Evolutionary conservation across 305 asterid species (phyloP).

Genomic region (Fraxinus paxiana): DNA sequence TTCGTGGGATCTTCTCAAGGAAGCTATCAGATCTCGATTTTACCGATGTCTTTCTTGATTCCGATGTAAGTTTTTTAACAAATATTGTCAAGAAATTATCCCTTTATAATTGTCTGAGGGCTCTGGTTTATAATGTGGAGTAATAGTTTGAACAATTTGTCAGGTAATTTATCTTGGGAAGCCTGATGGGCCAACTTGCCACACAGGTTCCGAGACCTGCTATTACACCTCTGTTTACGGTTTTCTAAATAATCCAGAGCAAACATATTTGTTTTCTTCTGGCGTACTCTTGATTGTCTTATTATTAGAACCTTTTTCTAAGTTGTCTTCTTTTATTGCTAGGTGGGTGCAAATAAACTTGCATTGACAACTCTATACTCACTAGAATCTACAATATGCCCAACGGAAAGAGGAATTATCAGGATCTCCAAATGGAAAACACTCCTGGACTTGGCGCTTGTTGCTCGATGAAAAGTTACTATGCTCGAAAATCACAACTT

Average conservation of each 20-base stretch:
- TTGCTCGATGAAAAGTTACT: conserved; percentile 54
- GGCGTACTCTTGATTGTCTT: background rate
- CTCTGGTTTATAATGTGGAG: background rate
- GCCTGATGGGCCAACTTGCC: conserved; percentile 94
- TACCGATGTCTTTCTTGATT: conserved; percentile 67
- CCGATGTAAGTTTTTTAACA: conserved; percentile 56
- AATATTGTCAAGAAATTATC: background rate
- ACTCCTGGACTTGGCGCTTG: conserved; percentile 84
- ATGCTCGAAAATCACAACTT: conserved; percentile 57
- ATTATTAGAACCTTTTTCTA: background rate
- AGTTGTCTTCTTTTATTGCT: background rate
- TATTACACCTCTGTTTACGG: conserved; percentile 58
- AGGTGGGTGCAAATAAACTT: conserved; percentile 49
- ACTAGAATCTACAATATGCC: conserved; percentile 59
- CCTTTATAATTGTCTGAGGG: background rate
- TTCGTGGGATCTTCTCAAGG: conserved; percentile 28
- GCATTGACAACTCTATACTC: conserved; percentile 66
- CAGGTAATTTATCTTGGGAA: conserved; percentile 79
- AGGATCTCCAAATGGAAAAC: conserved; percentile 43
- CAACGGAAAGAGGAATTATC: conserved; percentile 51
- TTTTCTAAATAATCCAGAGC: conserved; percentile 39
- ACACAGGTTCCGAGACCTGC: conserved; percentile 82
- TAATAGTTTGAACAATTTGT: conserved; percentile 3
- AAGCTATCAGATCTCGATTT: conserved; percentile 36
- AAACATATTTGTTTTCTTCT: conserved; percentile 2